Base-by-base conservation (phyloP, 208 protist species). In the Leishmania gerbilli region DNA sequence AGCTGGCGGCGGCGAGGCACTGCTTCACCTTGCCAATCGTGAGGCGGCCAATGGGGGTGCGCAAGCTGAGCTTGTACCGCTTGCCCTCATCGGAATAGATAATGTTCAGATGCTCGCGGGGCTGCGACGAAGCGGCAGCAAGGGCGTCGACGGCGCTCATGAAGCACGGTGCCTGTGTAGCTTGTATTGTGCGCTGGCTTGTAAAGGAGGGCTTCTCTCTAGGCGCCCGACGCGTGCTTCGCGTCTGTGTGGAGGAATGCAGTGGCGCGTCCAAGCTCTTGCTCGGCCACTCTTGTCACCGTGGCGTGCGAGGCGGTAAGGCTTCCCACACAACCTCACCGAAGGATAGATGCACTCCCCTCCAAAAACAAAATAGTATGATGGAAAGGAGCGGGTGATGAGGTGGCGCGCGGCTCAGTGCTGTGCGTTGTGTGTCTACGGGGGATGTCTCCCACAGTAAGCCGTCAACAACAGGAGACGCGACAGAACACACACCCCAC, bases 1-100 rank as follows among this genome's bases (percentile, higher is more conserved):
- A 87, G 62, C 83, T 82, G 34, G 86, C 91, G 1, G 87, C 74
- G 51, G 90, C 90, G 42, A 96, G 88, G 51, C 89, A 94, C 58
- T 94, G 80, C 83, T 96, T 96, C 72, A 96, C 77, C 71, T 90
- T 91, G 7, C 88, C 89, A 51, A 96, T 69, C 1, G 88, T 92
- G 9, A 96, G 87, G 1, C 84, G 83, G 24, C 75, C 71, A 37
- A 95, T 83, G 3, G 92, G 80, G 34, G 88, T 89, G 51, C 84
- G 86, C 27, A 95, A 82, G 77, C 89, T 88, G 34, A 95, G 82
- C 15, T 83, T 72, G 82, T 91, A 95, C 1, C 92, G 90, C 80
- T 89, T 91, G 15, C 87, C 88, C 40, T 88, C 88, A 74, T 87
- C 87, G 7, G 90, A 86, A 83, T 89, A 82, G 64, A 95, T 90